These are phyloP conservation scores for Backusella liffmaniae DNA, from an alignment of 192 early-diverging fungal genomes.

Conservation along the genomic window DNA sequence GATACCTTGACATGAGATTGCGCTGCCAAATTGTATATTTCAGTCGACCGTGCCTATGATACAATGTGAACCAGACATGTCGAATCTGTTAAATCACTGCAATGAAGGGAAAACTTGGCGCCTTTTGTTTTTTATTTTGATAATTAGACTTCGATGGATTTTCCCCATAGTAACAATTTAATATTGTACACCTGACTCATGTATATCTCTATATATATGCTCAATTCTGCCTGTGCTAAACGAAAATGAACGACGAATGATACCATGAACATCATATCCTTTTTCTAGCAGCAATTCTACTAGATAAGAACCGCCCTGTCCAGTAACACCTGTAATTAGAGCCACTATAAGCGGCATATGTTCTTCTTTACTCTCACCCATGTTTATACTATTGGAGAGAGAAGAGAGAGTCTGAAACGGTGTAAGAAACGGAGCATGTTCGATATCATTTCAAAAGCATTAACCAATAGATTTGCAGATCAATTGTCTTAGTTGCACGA, in stretches of 20 bases:
- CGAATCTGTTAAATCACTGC: constrained; percentile 76
- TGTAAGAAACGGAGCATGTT: too few species aligned
- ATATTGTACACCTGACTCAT: constrained; percentile 44
- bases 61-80: constrained; percentile 73
- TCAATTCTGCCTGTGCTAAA: constrained; percentile 83
- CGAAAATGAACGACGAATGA: constrained; percentile 75
- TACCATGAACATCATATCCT: constrained; percentile 74
- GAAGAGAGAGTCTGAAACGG: too few species aligned
- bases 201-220: constrained; percentile 71
- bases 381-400: too few species aligned
- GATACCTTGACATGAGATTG: constrained; percentile 74
- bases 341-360: constrained; percentile 58
- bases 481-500: too few species aligned
- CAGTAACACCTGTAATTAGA: constrained; percentile 68
- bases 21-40: constrained; percentile 75
- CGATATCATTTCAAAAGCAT: too few species aligned
- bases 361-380: constrained; percentile 33
- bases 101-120: constrained; percentile 68
- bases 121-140: constrained; percentile 21
- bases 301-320: constrained; percentile 75
- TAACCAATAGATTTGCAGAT: too few species aligned
- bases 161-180: too few species aligned
- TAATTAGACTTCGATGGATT: too few species aligned
- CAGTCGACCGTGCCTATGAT: constrained; percentile 66
- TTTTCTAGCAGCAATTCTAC: constrained; percentile 67